Conservation (phyloP, 768 basidiomycete species). For the Collybia nuda region DNA sequence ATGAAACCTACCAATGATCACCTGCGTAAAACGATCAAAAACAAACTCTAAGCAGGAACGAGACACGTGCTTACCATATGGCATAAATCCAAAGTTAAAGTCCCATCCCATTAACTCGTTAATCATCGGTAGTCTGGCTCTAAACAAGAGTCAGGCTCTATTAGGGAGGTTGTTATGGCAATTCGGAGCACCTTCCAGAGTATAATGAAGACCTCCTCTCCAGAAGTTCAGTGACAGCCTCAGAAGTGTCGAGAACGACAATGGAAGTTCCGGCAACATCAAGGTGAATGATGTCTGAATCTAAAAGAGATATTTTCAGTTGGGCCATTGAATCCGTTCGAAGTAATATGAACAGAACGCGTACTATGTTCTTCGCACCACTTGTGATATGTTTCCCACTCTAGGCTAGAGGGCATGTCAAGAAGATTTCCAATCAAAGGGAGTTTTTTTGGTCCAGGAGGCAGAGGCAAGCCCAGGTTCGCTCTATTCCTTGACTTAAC, state of each 20-base stretch:
- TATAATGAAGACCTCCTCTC: slow-evolving; percentile 6
- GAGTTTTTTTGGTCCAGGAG: slow-evolving; percentile 4
- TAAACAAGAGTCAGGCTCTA: background rate
- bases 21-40: background rate
- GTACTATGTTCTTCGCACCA: slow-evolving; percentile 4
- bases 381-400: slow-evolving; percentile 7
- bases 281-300: slow-evolving; percentile 7
- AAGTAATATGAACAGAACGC: background rate
- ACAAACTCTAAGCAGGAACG: too few relatives aligned
- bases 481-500: background rate
- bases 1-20: background rate
- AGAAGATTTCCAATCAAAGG: slow-evolving; percentile 8
- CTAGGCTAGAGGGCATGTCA: slow-evolving; percentile 1
- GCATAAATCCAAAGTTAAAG: slow-evolving; percentile 8
- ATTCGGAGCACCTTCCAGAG: background rate
- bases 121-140: slow-evolving; percentile 10
- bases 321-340: too few relatives aligned
- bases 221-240: slow-evolving; percentile 2
- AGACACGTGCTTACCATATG: background rate
- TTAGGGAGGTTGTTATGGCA: too few relatives aligned
- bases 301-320: background rate
- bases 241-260: background rate
- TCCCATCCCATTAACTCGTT: slow-evolving; percentile 12
- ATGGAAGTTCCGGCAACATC: slow-evolving; percentile 1
- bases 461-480: background rate